Percentiles rank a stretch among this genome's conserved stretches.
Evolutionary conservation across 2,329 filamentous ascomycete species (phyloP).

Genomic region (Aspergillus nomiae): DNA sequence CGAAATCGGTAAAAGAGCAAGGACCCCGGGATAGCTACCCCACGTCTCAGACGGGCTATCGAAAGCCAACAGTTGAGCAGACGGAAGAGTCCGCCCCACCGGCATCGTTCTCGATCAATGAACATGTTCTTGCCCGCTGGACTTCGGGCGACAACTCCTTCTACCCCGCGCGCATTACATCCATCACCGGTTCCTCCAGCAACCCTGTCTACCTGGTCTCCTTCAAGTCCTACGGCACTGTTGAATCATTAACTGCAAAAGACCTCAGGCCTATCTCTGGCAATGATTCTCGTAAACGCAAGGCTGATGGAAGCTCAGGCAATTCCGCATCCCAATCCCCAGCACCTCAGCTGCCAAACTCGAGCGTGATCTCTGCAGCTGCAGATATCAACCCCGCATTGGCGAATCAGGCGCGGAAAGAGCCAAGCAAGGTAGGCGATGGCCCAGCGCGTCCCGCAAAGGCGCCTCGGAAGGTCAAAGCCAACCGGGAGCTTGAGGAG

Average conservation of each 20-base stretch:
- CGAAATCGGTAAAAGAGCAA: conserved; percentile 64
- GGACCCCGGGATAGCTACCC: conserved; percentile 82
- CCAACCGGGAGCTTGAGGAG: conserved; percentile 86
- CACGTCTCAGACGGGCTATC: conserved; percentile 66
- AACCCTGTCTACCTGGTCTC: conserved; percentile 92
- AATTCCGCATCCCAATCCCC: conserved; percentile 47
- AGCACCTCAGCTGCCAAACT: conserved; percentile 43
- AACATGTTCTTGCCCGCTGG: conserved; percentile 89
- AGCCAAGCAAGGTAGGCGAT: conserved; percentile 65
- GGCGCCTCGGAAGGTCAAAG: conserved; percentile 76
- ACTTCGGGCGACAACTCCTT: conserved; percentile 83
- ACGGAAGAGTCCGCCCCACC: conserved; percentile 57
- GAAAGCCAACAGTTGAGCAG: conserved; percentile 44
- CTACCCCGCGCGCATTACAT: conserved; percentile 90
- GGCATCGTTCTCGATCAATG: conserved; percentile 78
- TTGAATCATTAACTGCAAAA: conserved; percentile 77
- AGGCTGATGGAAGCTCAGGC: conserved; percentile 75
- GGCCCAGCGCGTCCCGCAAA: conserved; percentile 64
- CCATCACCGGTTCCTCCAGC: conserved; percentile 87
- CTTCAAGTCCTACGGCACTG: conserved; percentile 84
- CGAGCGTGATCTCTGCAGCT: conserved; percentile 65
- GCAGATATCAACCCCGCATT: conserved; percentile 67
- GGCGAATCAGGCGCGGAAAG: conserved; percentile 64
- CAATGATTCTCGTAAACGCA: conserved; percentile 73
- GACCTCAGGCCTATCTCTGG: conserved; percentile 77